Conservation (phyloP, 768 basidiomycete species). For the Omphalotus guepiniiformis region DNA sequence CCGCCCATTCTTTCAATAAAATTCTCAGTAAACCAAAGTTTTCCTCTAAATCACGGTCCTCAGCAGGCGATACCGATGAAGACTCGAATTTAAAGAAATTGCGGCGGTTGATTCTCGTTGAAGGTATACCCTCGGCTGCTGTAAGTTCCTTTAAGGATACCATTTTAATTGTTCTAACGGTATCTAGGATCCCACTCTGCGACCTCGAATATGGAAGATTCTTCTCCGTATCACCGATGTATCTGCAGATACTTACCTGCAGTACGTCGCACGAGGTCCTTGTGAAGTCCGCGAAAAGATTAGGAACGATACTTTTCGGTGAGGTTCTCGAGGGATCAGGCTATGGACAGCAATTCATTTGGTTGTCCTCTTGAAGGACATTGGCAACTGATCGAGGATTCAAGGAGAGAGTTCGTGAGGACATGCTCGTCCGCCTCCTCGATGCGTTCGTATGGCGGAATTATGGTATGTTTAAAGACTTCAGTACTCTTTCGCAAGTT, state of each 20-base stretch:
- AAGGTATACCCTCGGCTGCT: slow-evolving; percentile 77
- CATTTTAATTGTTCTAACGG: background rate
- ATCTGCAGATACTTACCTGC: slow-evolving; percentile 68
- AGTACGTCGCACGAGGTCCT: slow-evolving; percentile 79
- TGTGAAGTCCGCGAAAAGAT: slow-evolving; percentile 91
- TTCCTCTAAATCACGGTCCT: slow-evolving; percentile 58
- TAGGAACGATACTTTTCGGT: slow-evolving; percentile 96
- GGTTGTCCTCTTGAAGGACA: slow-evolving; percentile 46
- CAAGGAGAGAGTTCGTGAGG: slow-evolving; percentile 94
- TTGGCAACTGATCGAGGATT: slow-evolving; percentile 97
- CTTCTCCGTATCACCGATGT: slow-evolving; percentile 78
- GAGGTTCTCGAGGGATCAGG: too few relatives aligned
- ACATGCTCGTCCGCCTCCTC: slow-evolving; percentile 92
- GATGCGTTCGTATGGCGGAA: slow-evolving; percentile 99
- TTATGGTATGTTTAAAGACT: slow-evolving; percentile 48
- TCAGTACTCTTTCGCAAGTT: background rate
- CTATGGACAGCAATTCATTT: background rate
- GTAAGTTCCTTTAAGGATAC: slow-evolving; percentile 24
- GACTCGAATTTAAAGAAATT: slow-evolving; percentile 67
- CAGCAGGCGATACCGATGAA: slow-evolving; percentile 66
- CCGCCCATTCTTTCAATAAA: slow-evolving; percentile 78
- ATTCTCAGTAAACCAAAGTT: slow-evolving; percentile 67
- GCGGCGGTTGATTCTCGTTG: slow-evolving; percentile 82
- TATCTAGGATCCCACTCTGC: slow-evolving; percentile 71
- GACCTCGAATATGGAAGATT: slow-evolving; percentile 93